Percentiles rank a stretch among this genome's conserved stretches.
Evolutionary conservation across 495 filamentous ascomycete genomes (phyloP).

Genomic region (Annulohypoxylon moriforme): DNA sequence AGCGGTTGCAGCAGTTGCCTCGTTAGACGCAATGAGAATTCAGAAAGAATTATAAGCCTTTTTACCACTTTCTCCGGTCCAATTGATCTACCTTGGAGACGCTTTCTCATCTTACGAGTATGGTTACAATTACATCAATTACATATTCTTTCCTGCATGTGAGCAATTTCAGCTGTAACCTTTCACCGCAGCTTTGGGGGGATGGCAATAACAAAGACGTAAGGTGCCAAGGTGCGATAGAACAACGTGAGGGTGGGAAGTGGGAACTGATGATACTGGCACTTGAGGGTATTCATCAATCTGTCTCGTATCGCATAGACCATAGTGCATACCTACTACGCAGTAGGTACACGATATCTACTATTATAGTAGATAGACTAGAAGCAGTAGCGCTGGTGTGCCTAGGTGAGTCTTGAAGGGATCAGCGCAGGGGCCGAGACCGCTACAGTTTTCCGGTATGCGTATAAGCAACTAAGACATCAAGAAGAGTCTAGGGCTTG

Average conservation of each 20-base stretch:
- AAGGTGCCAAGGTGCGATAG: background rate
- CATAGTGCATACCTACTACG: background rate
- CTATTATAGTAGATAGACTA: background rate
- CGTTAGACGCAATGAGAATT: conserved; percentile 8
- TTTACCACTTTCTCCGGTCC: background rate
- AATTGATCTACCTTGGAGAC: background rate
- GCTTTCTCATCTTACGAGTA: background rate
- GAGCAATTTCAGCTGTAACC: background rate
- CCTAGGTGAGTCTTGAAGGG: background rate
- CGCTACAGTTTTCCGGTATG: conserved; percentile 15
- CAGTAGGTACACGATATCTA: background rate
- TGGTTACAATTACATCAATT: background rate
- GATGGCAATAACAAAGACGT: background rate
- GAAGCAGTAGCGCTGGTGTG: background rate
- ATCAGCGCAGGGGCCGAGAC: conserved; percentile 38
- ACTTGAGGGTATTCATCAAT: conserved; percentile 11
- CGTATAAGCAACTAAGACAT: background rate
- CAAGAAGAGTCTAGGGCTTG: background rate
- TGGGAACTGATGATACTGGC: too few species aligned
- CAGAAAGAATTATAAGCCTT: background rate
- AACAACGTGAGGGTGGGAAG: conserved; percentile 13
- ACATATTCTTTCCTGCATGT: background rate
- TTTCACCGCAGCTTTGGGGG: background rate
- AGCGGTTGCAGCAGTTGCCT: background rate
- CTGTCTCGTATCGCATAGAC: conserved; percentile 7